Percentiles rank a stretch among this genome's conserved stretches.
These are phyloP conservation scores for Wickerhamomyces subpelliculosus DNA, from an alignment of 805 yeast species.

Conservation along the genomic window DNA sequence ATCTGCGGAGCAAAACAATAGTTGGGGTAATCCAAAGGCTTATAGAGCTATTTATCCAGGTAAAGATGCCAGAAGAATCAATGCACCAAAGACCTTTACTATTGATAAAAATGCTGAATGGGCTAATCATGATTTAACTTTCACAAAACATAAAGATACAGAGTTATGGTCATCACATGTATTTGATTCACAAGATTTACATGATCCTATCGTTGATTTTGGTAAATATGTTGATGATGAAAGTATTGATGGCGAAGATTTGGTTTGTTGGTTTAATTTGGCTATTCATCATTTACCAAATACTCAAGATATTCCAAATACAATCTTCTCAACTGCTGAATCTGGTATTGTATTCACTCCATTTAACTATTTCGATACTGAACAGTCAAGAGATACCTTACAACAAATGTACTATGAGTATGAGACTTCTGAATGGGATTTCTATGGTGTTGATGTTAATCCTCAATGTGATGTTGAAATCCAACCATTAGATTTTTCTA, in stretches of 20 bases:
- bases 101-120: constrained; percentile 17
- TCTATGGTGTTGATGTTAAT: constrained; percentile 14
- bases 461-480: constrained; percentile 12
- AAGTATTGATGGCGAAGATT: constrained; percentile 19
- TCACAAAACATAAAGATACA: constrained; percentile 21
- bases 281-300: constrained; percentile 25
- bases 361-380: constrained; percentile 21
- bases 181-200: constrained; percentile 16
- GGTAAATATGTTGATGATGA: constrained; percentile 20
- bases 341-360: constrained; percentile 21
- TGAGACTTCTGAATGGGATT: constrained; percentile 18
- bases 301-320: constrained; percentile 24
- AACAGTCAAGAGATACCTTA: constrained; percentile 18
- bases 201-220: constrained; percentile 20
- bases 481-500: constrained; percentile 9
- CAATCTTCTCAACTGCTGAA: constrained; percentile 21
- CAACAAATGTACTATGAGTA: constrained; percentile 18
- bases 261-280: constrained; percentile 24
- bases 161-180: constrained; percentile 18
- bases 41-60: constrained; percentile 20
- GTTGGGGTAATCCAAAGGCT: constrained; percentile 24
- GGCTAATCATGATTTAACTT: constrained; percentile 17
- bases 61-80: constrained; percentile 17
- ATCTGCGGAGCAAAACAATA: constrained; percentile 16
- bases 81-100: constrained; percentile 9